phyloP scores from a whole-genome alignment of 306 rosid species.

The Vigna nakashimae region DNA sequence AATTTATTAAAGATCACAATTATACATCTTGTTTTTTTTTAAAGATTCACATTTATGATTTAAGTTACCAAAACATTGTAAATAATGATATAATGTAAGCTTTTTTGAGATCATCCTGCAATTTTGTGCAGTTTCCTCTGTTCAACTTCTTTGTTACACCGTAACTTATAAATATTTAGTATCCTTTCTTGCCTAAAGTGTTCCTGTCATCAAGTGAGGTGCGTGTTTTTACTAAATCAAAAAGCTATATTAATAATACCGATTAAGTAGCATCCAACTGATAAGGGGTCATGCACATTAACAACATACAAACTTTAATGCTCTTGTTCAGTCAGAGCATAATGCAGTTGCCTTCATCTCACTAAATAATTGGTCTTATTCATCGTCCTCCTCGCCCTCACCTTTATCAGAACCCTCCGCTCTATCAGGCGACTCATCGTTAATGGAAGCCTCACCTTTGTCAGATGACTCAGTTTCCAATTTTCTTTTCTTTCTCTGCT shows the following conservation, averaged over 20 bases:
- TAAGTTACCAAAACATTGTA: too few relatives aligned
- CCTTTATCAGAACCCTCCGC: constrained; percentile 24
- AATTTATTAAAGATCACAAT: too few relatives aligned
- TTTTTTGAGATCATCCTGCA: too few relatives aligned
- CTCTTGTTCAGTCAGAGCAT: constrained; percentile 29
- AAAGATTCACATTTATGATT: too few relatives aligned
- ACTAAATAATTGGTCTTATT: constrained; percentile 39
- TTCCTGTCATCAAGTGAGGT: too few relatives aligned
- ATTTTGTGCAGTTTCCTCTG: too few relatives aligned
- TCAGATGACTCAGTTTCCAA: constrained; percentile 55
- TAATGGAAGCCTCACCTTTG: constrained; percentile 33
- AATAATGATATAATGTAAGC: too few relatives aligned
- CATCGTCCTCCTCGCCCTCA: constrained; percentile 42
- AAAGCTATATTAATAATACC: not conserved
- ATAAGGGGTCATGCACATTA: constrained; percentile 29
- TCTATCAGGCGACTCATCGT: constrained; percentile 50
- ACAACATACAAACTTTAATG: constrained; percentile 7
- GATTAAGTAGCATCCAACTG: constrained; percentile 16
- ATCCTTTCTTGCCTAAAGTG: too few relatives aligned
- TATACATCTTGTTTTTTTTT: too few relatives aligned
- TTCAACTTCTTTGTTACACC: too few relatives aligned
- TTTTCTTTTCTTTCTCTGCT: constrained; percentile 68
- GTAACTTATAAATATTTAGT: too few relatives aligned
- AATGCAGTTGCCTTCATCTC: constrained; percentile 34
- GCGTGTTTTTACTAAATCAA: too few relatives aligned